phyloP scores from a whole-genome alignment of 768 basidiomycete genomes.

The Boletus rubropictus region DNA sequence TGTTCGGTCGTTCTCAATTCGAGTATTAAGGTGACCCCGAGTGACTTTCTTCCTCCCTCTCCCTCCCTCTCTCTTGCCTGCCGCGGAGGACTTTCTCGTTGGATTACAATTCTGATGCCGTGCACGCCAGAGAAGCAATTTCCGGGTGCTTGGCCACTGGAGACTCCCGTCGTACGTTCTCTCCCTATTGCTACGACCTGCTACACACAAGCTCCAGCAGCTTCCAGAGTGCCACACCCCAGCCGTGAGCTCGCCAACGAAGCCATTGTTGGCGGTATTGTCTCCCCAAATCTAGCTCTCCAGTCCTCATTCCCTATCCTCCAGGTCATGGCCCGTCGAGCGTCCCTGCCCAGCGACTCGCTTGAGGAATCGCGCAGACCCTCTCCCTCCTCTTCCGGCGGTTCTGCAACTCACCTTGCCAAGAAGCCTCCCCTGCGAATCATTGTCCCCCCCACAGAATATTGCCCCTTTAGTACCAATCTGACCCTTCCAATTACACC shows the following conservation, averaged over 20 bases:
- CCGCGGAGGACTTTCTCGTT: background rate
- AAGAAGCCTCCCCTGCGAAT: slow-evolving; percentile 26
- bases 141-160: slow-evolving; percentile 23
- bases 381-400: background rate
- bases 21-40: slow-evolving; percentile 15
- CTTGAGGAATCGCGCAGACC: slow-evolving; percentile 8
- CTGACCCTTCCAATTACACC: slow-evolving; percentile 28
- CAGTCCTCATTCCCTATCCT: background rate
- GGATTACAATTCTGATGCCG: slow-evolving; percentile 21
- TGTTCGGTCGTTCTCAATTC: slow-evolving; percentile 11
- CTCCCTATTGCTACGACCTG: background rate
- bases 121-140: slow-evolving; percentile 14
- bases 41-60: slow-evolving; percentile 3
- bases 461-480: slow-evolving; percentile 31
- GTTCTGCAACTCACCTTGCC: slow-evolving; percentile 10
- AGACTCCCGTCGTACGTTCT: slow-evolving; percentile 19
- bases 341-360: slow-evolving; percentile 7
- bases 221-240: background rate
- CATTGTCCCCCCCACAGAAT: slow-evolving; percentile 30
- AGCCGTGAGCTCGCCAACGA: slow-evolving; percentile 3
- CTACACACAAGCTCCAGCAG: background rate
- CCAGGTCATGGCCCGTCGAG: slow-evolving; percentile 18
- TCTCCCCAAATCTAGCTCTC: background rate
- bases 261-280: background rate
- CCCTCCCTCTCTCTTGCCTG: background rate